Base-by-base conservation (phyloP, 2,329 filamentous ascomycete species). In the Xylaria sp. region DNA sequence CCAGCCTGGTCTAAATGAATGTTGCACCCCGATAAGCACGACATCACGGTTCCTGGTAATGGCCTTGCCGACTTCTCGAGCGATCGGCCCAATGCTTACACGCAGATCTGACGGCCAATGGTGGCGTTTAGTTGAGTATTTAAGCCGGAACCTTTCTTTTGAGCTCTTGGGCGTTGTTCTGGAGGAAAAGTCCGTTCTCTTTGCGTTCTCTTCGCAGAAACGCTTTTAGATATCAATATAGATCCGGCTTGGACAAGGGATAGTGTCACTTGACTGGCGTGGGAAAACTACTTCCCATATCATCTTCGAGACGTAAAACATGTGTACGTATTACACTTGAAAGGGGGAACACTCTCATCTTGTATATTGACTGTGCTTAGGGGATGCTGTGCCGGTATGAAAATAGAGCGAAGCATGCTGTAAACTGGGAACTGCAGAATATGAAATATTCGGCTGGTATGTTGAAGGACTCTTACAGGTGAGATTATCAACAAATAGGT, bases 1-100 rank as follows among this genome's bases (percentile, higher is more conserved):
- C 59, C 62, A 63, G 60, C 62, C 62, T 62, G 62, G 13, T 60
- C 62, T 60, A 62, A 64, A 64, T 58, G 62, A 63, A 55, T 60
- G 60, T 60, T 58, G 58, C 60, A 57, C 54, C 39, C 55, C 59
- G 55, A 57, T 57, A 56, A 53, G 52, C 19, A 51, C 61, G 57
- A 55, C 39, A 59, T 42, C 57, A 54, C 50, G 47, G 54, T 42
- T 44, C 59, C 58, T 58, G 57, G 59, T 48, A 57, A 58, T 53
- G 59, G 56, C 58, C 55, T 62, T 55, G 58, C 60, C 48, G 46
- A 62, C 55, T 55, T 55, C 51, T 23, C 46, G 53, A 55, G 54
- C 42, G 23, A 59, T 61, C 54, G 53, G 55, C 46, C 55, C 54
- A 37, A 47, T 57, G 19, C 52, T 52, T 59, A 58, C 23, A 39